Base-by-base conservation (phyloP, 2,329 filamentous ascomycete genomes). In the Incumbomyces delicatus region DNA sequence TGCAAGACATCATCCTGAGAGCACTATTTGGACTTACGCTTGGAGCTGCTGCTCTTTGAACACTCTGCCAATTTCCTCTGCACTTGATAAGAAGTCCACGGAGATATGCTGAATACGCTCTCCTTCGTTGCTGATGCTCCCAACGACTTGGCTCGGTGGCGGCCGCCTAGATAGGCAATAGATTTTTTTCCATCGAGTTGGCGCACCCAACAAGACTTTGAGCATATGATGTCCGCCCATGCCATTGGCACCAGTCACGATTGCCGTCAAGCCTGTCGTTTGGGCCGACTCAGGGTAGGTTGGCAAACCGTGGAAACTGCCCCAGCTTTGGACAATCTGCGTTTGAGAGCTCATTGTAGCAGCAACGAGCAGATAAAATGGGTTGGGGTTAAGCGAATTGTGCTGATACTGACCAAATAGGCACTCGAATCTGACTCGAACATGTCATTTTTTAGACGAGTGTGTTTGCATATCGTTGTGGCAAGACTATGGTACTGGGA, bases 171-270 rank as follows among this genome's bases (percentile, higher is more conserved):
- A 71, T 2, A 75, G 58, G 41, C 68, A 67, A 57, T 73, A 75
- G 38, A 77, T 69, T 50, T 74, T 75, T 6, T 57, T 63, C 73
- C 74, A 76, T 44, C 73, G 64, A 37, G 68, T 49, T 0, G 73
- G 70, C 7, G 62, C 60, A 35, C 72, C 62, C 8, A 63, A 60
- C 1, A 77, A 63, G 0, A 69, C 72, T 5, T 67, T 67, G 30
- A 76, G 58, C 63, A 73, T 74, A 54, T 74, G 66, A 50, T 69
- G 65, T 1, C 74, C 73, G 0, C 70, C 74, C 16, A 76, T 71
- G 4, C 72, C 74, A 62, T 75, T 76, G 35, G 72, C 70, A 7
- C 73, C 73, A 0, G 71, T 74, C 29, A 76, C 63, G 39, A 77
- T 69, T 2, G 73, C 73, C 0, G 70, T 74, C n/a, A 74, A 63